Evolutionary conservation across 768 basidiomycete genomes (phyloP), one percentile per base, ranked within the genome.

Genomic region (Crassisporium funariophilum): DNA sequence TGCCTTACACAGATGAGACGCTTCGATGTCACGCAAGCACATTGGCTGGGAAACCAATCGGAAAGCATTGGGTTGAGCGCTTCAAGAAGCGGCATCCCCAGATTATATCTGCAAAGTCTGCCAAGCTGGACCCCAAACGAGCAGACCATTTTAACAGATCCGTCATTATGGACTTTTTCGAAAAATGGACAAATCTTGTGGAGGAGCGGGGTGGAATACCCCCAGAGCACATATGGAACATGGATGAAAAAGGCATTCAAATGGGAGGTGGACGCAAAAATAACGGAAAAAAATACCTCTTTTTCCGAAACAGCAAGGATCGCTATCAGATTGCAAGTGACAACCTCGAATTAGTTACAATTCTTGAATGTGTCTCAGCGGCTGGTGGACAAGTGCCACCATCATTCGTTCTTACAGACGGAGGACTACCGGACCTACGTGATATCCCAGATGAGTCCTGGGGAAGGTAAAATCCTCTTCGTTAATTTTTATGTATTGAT

Each of bases 311-410:
- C 1, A 31, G 51, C 2, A 46, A 41, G 1, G 23, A 54, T 4
- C 27, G 44, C 2, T 67, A 68, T 46, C 35, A 57, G 8, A 46
- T 59, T 4, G 24, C 46, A 6, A 67, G 62, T 46, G 67, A 57
- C n/a, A 69, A 72, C 27, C 61, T 72, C 0, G 65, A 77, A 47
- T 65, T 75, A 0, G 60, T 73, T 8, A 76, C 71, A 1, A 52
- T 77, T 19, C 60, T 77, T 39, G 70, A 75, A 44, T 67, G 64
- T 56, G 52, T 72, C 8, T 66, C 60, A 35, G 70, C 71, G 6
- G 67, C 61, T 47, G 70, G 70, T 2, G 45, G 44, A 8, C 33
- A 33, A 13, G 35, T 67, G 5, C 44, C 43, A 12, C 59, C 63
- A 0, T 50, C 56, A 5, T 67, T 73, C 49, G 54, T 72, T n/a